Evolutionary conservation across 2,329 filamentous ascomycete genomes (phyloP).

Genomic region (Aspergillus fumigatus): DNA sequence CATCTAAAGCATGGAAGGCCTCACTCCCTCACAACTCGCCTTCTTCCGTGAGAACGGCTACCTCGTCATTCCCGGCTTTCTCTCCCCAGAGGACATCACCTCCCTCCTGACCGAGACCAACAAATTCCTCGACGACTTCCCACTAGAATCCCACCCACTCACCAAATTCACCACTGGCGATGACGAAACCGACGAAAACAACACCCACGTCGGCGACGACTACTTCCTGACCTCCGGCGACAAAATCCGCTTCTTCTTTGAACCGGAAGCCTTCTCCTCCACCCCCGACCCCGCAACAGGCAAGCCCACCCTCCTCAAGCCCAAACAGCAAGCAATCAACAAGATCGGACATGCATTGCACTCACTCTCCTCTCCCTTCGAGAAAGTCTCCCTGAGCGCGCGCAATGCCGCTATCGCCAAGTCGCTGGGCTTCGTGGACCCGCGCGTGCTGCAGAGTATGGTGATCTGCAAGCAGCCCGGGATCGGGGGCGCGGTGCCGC

Average conservation of each 20-base stretch:
- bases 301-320: conserved; percentile 63
- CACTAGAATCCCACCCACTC: conserved; percentile 80
- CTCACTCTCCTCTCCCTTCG: conserved; percentile 63
- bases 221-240: conserved; percentile 91
- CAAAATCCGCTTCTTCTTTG: conserved; percentile 95
- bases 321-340: conserved; percentile 83
- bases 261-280: conserved; percentile 75
- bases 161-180: conserved; percentile 89
- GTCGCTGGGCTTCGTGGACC: conserved; percentile 69
- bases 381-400: conserved; percentile 42
- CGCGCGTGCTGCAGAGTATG: conserved; percentile 86
- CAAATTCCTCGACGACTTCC: conserved; percentile 68
- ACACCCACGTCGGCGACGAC: conserved; percentile 78
- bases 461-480: conserved; percentile 97
- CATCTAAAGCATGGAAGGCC: conserved; percentile 24
- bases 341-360: conserved; percentile 80
- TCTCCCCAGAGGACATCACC: conserved; percentile 61
- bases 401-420: conserved; percentile 62
- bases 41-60: conserved; percentile 81
- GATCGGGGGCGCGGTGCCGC: conserved; percentile 84
- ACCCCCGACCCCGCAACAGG: conserved; percentile 38
- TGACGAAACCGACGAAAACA: conserved; percentile 49
- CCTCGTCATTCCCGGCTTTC: conserved; percentile 75
- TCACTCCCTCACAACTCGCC: conserved; percentile 66
- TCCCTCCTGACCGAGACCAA: conserved; percentile 71